Percentiles rank a stretch among this genome's conserved stretches.
phyloP scores from a whole-genome alignment of 1,139 yeast species.

The Saccharomyces hybrid region DNA sequence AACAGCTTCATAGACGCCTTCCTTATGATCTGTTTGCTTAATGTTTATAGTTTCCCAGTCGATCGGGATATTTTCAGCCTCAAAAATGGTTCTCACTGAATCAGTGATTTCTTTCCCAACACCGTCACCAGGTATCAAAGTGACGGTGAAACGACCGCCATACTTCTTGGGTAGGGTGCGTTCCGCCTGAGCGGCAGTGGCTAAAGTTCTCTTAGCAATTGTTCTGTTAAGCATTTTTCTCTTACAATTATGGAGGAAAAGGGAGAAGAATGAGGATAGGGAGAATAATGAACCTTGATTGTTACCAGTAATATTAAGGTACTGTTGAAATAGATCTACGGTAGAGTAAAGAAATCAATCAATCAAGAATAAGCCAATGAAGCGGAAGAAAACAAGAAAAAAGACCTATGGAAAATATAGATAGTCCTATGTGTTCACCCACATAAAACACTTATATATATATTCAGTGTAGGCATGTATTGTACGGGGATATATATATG shows the following conservation, averaged over 20 bases:
- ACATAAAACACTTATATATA: not conserved
- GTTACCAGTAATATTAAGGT: not conserved
- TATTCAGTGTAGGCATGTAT: not conserved
- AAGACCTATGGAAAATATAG: not conserved
- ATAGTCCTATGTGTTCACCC: not conserved
- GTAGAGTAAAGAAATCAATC: not conserved
- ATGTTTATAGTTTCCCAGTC: constrained; percentile 92
- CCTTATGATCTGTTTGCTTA: constrained; percentile 60
- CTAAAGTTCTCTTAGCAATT: constrained; percentile 31
- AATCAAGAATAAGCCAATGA: not conserved
- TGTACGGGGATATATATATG: constrained; percentile 1
- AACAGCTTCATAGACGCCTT: constrained; percentile 78
- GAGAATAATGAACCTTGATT: not conserved
- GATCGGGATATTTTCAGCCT: constrained; percentile 73
- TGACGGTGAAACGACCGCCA: constrained; percentile 89
- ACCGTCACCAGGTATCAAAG: constrained; percentile 93
- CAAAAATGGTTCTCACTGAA: constrained; percentile 84
- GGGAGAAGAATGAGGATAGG: not conserved
- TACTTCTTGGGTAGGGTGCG: constrained; percentile 77
- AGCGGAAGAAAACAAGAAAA: not conserved
- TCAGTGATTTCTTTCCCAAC: constrained; percentile 94
- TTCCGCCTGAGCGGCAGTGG: constrained; percentile 40
- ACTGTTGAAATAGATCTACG: not conserved
- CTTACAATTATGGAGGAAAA: not conserved
- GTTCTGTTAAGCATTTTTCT: constrained; percentile 20